Percentiles rank a stretch among this genome's conserved stretches.
Evolutionary conservation across 352 stramenopile species (phyloP).

Genomic region (Phytophthora sp.): DNA sequence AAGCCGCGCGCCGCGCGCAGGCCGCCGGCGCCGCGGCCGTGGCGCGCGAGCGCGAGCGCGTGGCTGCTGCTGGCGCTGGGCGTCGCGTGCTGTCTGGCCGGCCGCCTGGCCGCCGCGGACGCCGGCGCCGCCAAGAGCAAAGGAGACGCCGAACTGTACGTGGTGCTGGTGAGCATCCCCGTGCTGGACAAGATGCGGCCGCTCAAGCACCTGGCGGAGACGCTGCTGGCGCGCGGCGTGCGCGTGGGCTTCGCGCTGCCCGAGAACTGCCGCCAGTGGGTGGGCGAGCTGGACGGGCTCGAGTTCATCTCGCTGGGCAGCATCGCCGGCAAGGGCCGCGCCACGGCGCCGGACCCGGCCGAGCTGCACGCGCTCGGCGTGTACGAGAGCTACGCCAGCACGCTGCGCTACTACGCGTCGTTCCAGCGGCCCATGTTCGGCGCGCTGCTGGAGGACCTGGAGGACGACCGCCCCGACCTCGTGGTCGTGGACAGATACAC

Average conservation of each 20-base stretch:
- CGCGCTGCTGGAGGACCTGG: constrained; percentile 60
- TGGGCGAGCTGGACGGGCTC: constrained; percentile 72
- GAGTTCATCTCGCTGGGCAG: constrained; percentile 84
- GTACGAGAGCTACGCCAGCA: constrained; percentile 71
- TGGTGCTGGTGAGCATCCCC: constrained; percentile 87
- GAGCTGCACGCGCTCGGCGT: constrained; percentile 48
- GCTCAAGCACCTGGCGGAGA: constrained; percentile 78
- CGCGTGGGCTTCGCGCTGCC: constrained; percentile 82
- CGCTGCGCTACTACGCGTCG: constrained; percentile 77
- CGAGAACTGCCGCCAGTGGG: constrained; percentile 82
- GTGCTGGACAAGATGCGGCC: constrained; percentile 84
- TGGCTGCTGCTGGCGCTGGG: constrained; percentile 40
- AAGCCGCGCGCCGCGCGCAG: constrained; percentile 4
- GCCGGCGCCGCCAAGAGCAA: constrained; percentile 11
- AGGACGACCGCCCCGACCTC: constrained; percentile 69
- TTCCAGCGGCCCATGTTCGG: constrained; percentile 82
- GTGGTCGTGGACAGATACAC: constrained; percentile 84
- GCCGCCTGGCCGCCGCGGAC: constrained; percentile 5
- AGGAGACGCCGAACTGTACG: constrained; percentile 54
- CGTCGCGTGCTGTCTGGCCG: constrained; percentile 31
- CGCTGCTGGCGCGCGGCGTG: constrained; percentile 74
- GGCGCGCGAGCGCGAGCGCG: constrained; percentile 37
- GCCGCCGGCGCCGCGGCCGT: constrained; percentile 38
- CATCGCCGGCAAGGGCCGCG: constrained; percentile 51
- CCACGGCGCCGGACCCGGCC: constrained; percentile 27